Conservation (phyloP, 768 basidiomycete genomes). For the Royoungia palumana region DNA sequence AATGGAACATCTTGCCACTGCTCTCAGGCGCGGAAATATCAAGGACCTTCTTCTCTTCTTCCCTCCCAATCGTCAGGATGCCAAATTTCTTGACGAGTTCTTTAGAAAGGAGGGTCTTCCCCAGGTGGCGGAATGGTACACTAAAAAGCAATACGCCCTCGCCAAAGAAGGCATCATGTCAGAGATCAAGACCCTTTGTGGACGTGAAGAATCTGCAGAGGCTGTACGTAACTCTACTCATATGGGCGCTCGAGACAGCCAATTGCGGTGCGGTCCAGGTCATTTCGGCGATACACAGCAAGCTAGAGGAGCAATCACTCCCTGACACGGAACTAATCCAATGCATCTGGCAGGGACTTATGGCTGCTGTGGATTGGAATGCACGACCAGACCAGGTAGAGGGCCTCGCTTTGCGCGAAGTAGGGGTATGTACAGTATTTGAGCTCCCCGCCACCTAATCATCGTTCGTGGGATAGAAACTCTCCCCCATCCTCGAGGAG, state of each 20-base stretch:
- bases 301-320: conserved; percentile 76
- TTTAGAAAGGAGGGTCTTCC: conserved; percentile 79
- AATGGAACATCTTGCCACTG: conserved; percentile 82
- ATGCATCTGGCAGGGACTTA: conserved; percentile 91
- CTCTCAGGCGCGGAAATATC: conserved; percentile 82
- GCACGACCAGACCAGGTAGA: conserved; percentile 92
- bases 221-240: conserved; percentile 45
- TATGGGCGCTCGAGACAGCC: background rate
- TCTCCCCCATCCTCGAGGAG: conserved; percentile 79
- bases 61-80: conserved; percentile 76
- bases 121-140: conserved; percentile 90
- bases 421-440: conserved; percentile 55
- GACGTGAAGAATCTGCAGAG: conserved; percentile 63
- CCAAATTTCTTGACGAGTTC: conserved; percentile 74
- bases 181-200: conserved; percentile 66
- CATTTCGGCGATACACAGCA: conserved; percentile 64
- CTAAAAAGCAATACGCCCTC: conserved; percentile 81
- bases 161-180: conserved; percentile 75
- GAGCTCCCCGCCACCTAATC: background rate
- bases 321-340: conserved; percentile 81
- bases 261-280: conserved; percentile 48
- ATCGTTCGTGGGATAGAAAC: conserved; percentile 53
- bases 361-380: conserved; percentile 84
- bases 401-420: conserved; percentile 81
- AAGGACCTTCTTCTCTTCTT: conserved; percentile 87